Conservation (phyloP, 2,329 filamentous ascomycete genomes). For the Aspergillus chevalieri region DNA sequence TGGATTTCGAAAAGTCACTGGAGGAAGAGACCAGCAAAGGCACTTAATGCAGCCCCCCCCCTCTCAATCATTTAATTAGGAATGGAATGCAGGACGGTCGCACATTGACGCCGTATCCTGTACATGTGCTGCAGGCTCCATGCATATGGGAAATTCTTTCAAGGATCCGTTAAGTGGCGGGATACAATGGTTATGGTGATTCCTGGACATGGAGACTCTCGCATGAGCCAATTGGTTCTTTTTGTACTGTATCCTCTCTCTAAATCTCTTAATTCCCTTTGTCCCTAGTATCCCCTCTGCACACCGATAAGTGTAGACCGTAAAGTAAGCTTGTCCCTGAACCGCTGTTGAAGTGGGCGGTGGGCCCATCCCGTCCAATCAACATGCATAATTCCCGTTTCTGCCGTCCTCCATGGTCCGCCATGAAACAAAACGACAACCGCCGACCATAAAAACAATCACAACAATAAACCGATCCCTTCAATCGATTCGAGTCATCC, state of each 20-base stretch:
- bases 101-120: not conserved
- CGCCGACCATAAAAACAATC: not conserved
- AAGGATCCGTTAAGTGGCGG: not conserved
- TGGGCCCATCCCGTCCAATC: not conserved
- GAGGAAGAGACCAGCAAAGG: not conserved
- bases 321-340: not conserved
- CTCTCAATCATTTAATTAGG: not conserved
- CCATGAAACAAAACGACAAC: not conserved
- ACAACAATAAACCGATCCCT: not conserved
- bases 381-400: not conserved
- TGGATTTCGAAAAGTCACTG: conserved; percentile 54
- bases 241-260: no score
- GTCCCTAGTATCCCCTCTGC: no score
- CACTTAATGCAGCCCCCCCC: not conserved
- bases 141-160: not conserved
- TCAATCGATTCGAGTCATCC: not conserved
- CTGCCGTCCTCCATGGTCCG: not conserved
- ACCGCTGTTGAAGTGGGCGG: not conserved
- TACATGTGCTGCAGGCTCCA: not conserved
- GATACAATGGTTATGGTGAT: no score
- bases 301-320: no score
- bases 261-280: no score
- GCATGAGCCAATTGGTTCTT: no score
- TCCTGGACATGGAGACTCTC: no score
- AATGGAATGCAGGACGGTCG: no score